A percentile compares a stretch with the other conserved stretches of the same genome.
These are phyloP conservation scores for Dactylis glomerata DNA, from an alignment of 176 grass and related monocot species.

Conservation along the genomic window DNA sequence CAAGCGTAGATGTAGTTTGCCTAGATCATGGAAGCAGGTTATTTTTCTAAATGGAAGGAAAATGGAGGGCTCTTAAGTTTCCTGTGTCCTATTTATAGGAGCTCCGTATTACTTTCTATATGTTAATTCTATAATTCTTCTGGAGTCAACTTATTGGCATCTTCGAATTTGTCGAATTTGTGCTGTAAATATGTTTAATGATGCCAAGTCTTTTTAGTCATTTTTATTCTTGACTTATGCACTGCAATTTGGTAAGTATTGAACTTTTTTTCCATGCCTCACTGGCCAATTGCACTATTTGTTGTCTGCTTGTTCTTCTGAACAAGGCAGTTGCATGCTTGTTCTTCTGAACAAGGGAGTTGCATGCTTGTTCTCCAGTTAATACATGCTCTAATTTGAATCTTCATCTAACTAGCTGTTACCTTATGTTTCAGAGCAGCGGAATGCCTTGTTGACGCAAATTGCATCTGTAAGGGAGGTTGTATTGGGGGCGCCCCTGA, in stretches of 20 bases:
- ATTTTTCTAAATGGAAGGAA: slow-evolving; percentile 18
- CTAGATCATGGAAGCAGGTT: slow-evolving; percentile 5
- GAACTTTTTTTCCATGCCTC: background rate
- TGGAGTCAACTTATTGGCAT: background rate
- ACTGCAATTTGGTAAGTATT: background rate
- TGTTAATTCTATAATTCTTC: background rate
- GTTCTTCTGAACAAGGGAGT: slow-evolving; percentile 8
- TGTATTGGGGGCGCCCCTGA: slow-evolving; percentile 89
- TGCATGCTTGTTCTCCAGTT: slow-evolving; percentile 7
- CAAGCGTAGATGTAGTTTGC: background rate
- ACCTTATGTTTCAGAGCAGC: slow-evolving; percentile 68
- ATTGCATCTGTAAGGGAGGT: slow-evolving; percentile 97
- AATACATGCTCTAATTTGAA: background rate
- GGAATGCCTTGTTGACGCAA: slow-evolving; percentile 75
- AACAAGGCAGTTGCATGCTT: background rate
- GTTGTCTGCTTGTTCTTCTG: slow-evolving; percentile 14
- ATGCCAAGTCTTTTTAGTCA: background rate
- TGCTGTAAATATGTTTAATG: background rate
- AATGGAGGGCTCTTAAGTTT: background rate
- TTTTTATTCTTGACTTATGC: slow-evolving; percentile 1
- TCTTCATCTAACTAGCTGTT: background rate
- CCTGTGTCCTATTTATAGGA: background rate
- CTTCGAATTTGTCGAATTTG: background rate
- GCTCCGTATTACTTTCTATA: background rate
- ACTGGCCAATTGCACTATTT: background rate